Evolutionary conservation across 2,329 filamentous ascomycete genomes (phyloP), one percentile per base, ranked within the genome.

Genomic region (Fusarium pseudocircinatum): DNA sequence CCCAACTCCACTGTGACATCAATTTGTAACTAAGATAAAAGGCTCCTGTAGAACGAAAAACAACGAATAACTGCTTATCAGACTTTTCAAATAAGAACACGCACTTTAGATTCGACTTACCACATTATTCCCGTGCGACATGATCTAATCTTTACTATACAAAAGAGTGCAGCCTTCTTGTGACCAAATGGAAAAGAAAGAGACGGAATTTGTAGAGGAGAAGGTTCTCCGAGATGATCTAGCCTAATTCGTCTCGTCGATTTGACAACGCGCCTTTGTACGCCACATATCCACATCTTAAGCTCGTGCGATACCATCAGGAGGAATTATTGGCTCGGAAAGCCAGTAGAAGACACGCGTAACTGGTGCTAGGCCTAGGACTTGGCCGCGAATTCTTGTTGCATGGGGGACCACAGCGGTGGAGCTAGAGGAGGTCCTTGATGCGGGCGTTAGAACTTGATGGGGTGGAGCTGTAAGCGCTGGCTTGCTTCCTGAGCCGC

Each of bases 31-130:
- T 22, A 15, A 30, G 7, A 16, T n/a, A 4, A 8, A 30, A 22
- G 10, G 26, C 26, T n/a, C 2, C 4, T 0, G 13, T 30, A 3
- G 9, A n/a, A n/a, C 4, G 4, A n/a, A 47, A 16, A 30, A 47
- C 7, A 47, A n/a, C 4, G n/a, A 30, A 12, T 12, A 28, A 8
- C 6, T 3, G 14, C 9, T 30, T 15, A 12, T 6, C 3, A 30
- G 10, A 30, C 26, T 11, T 47, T 13, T 30, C 4, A n/a, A 30
- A 22, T 9, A 30, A 47, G 20, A 30, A 22, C 13, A 20, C 24
- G 20, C 8, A 13, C 7, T 1, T 6, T 20, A 20, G 16, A 20
- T 26, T 44, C 12, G 0, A 28, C 16, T 28, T 46, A 10, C 4
- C 12, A 7, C 4, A 28, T 20, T 28, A 5, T 46, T 14, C 7